Evolutionary conservation across 2,329 filamentous ascomycete genomes (phyloP), one percentile per base, ranked within the genome.

Genomic region (Camptophora hylomeconis): DNA sequence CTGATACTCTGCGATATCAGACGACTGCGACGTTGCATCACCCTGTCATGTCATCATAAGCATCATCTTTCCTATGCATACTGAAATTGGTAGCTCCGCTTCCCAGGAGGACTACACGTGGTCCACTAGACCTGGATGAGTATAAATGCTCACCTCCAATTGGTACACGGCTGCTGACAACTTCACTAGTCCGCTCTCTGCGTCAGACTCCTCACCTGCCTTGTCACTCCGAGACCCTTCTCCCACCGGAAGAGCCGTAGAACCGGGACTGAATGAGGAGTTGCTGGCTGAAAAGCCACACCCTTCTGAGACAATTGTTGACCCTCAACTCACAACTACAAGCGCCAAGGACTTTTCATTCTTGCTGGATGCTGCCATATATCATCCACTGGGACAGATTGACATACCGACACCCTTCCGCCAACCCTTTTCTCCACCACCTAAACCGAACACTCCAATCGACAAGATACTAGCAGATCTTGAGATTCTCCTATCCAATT

Each of bases 321-420:
- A 25, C 20, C n/a, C 17, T 16, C 15, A 26, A 15, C 5, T 9
- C 5, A 27, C 27, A 28, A 24, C 58, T 32, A 45, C 55, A 7
- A 51, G 61, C n/a, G 53, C 60, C 19, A 79, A 80, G 45, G 78
- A 92, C 57, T 80, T 93, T 42, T 72, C 75, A 11, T 87, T 79
- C 51, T 72, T 94, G 24, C 69, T 89, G 7, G 72, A 76, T 12
- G 75, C 81, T 3, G 72, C 82, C 39, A 77, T 86, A 32, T 94
- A 87, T 59, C 86, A 93, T 49, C 73, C 78, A 2, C 63, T 94
- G 14, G 75, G 78, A 1, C 68, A 67, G 10, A 64, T 72, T 24
- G 60, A 67, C 28, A 56, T 72, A 24, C 68, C 70, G 3, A 56
- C 57, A 5, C 58, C 82, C 3, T 87, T 93, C 51, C 72, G 80